These are phyloP conservation scores for Argentina anserina DNA, from an alignment of 306 rosid genomes.

Conservation along the genomic window DNA sequence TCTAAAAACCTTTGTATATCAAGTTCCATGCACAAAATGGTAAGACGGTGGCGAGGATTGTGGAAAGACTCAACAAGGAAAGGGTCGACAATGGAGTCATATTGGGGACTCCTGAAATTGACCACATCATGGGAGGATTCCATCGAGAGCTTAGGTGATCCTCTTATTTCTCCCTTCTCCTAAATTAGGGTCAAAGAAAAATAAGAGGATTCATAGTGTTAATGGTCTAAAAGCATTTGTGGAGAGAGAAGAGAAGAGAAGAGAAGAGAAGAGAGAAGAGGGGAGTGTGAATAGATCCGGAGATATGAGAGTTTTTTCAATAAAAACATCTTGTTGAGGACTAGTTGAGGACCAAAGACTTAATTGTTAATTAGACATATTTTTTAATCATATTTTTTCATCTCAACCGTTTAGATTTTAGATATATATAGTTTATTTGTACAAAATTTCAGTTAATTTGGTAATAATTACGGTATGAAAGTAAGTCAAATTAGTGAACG, in stretches of 20 bases:
- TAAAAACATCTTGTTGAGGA: no score
- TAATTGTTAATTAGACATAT: no score
- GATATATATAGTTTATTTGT: no score
- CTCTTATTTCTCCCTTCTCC: slow-evolving; percentile 19
- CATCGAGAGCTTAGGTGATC: slow-evolving; percentile 40
- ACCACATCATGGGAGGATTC: slow-evolving; percentile 43
- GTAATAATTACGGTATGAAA: no score
- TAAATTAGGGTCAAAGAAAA: slow-evolving; percentile 23
- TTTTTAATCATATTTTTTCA: no score
- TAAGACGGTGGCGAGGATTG: slow-evolving; percentile 88
- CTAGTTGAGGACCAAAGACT: no score
- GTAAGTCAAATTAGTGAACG: no score
- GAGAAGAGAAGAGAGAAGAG: no score
- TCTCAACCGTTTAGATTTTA: no score
- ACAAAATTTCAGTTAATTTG: no score
- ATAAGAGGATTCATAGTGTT: slow-evolving; percentile 22
- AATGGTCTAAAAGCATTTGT: slow-evolving; percentile 30
- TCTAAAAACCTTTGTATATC: slow-evolving; percentile 75
- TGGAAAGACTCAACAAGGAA: slow-evolving; percentile 89
- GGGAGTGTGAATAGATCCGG: no score
- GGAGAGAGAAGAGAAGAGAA: background rate
- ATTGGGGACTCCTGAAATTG: slow-evolving; percentile 30
- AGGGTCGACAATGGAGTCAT: slow-evolving; percentile 80
- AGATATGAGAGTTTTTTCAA: no score
- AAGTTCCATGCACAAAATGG: slow-evolving; percentile 83